Evolutionary conservation across 2,329 filamentous ascomycete genomes (phyloP), one percentile per base, ranked within the genome.

Genomic region (Chaetomiaceae sp.): DNA sequence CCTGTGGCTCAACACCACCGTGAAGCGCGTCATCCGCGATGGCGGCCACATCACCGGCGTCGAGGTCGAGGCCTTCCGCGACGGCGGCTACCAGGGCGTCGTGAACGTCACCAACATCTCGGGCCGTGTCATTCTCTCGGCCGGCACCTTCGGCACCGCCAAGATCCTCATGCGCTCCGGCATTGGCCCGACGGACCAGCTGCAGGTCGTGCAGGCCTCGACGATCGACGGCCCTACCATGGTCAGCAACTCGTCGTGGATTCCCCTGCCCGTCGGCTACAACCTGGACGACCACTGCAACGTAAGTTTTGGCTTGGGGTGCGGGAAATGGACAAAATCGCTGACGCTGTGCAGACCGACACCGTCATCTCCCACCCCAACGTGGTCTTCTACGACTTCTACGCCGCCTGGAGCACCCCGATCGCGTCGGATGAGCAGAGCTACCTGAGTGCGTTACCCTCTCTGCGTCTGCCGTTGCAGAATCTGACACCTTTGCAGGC

Each of bases 151-250:
- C 53, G 79, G 78, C 14, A 76, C 76, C 1, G 68, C 79, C 12
- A 81, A 81, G 64, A 68, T 84, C 43, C 71, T 84, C 10, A 72
- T 81, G 66, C 71, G 79, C 57, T 79, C 74, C 60, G 81, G 80
- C 55, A 84, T 80, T 55, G 81, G 79, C 6, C 76, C 76, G 34
- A 63, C 65, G 70, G 67, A 74, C 70, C 62, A 82, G 52, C 62
- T 76, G 10, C 58, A 66, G 10, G 56, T 73, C 9, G 72, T 75
- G 15, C 58, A 69, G 49, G 56, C 50, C 18, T 70, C 68, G 1
- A 56, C 60, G 24, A 54, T 56, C 1, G 72, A 75, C 51, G 70
- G 69, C 0, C 56, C 67, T 6, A 69, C 65, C 17, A 72, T 75
- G 70, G 68, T 73, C 40, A 60, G 60, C 15, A 64, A 65, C 45